Base-by-base conservation (phyloP, 768 basidiomycete genomes). In the Leucocoprinus leucothites region DNA sequence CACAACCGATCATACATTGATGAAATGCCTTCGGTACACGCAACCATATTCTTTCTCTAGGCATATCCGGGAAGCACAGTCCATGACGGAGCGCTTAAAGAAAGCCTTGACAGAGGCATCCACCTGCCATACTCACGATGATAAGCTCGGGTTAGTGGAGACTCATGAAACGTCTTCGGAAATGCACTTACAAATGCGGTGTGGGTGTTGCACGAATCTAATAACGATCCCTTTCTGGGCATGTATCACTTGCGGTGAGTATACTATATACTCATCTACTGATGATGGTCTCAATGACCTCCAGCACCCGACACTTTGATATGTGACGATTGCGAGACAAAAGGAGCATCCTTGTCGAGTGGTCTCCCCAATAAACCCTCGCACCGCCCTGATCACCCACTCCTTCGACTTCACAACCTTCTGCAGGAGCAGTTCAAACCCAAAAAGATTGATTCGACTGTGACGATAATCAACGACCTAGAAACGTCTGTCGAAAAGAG, bases 201-300 rank as follows among this genome's bases (percentile, higher is more conserved):
- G 59, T 44, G 57, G 48, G 25, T 26, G 36, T 22, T 57, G 59
- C 38, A 34, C 52, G 22, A 34, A 49, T 18, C 47, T 35, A 19
- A 35, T 60, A 14, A 40, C 25, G 16, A 19, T 52, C 21, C 43
- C 51, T 11, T 53, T 57, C 16, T 57, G 51, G 46, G 34, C 53
- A 9, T 60, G 59, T 24, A 54, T 57, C 5, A 46, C 51, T n/a
- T 60, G 59, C 40, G 21, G 56, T 49, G n/a, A 48, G 48, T 44
- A 11, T 48, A 26, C 11, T 11, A 5, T 11, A 31, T 31, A 31
- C 11, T 35, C 16, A 14, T 18, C 9, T 40, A 6, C 14, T 44
- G 11, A 41, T 14, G 16, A 41, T n/a, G n/a, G n/a, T n/a, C n/a
- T 3, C 16, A 5, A 16, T 14, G 13, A 19, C 13, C 9, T 38